Conservation (phyloP, 371 early-diverging fungal species). For the Mortierella sp. region DNA sequence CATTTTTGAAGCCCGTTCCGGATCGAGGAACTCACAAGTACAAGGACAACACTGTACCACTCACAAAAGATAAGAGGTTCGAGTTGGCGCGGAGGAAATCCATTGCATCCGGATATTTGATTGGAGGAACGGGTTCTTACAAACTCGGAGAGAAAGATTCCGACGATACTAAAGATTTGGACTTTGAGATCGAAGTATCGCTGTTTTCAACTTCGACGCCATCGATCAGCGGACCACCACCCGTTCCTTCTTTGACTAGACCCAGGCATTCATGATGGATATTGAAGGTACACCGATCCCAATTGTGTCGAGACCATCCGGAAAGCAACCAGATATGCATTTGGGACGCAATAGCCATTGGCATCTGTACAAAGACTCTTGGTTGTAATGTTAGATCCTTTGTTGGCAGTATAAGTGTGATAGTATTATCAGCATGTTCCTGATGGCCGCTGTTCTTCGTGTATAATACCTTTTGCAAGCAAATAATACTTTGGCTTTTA, state of each 20-base stretch:
- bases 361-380: conserved; percentile 13
- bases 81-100: conserved; percentile 38
- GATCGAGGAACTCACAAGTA: conserved; percentile 20
- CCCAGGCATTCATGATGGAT: conserved; percentile 28
- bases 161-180: background rate
- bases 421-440: no score
- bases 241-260: conserved; percentile 15
- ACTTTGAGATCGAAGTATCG: conserved; percentile 13
- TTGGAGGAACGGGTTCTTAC: background rate
- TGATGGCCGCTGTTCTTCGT: no score
- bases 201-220: conserved; percentile 26
- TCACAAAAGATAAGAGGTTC: conserved; percentile 34
- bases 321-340: background rate
- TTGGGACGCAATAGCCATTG: conserved; percentile 4
- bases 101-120: conserved; percentile 31
- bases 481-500: no score
- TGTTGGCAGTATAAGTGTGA: no score
- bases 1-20: conserved; percentile 30
- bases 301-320: conserved; percentile 2
- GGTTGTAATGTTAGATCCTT: background rate
- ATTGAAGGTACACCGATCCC: conserved; percentile 25
- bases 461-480: no score
- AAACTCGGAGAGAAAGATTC: background rate
- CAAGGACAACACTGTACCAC: conserved; percentile 21
- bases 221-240: conserved; percentile 14